Conservation (phyloP, 805 yeast genomes). For the Starmerella potacharoeniae region DNA sequence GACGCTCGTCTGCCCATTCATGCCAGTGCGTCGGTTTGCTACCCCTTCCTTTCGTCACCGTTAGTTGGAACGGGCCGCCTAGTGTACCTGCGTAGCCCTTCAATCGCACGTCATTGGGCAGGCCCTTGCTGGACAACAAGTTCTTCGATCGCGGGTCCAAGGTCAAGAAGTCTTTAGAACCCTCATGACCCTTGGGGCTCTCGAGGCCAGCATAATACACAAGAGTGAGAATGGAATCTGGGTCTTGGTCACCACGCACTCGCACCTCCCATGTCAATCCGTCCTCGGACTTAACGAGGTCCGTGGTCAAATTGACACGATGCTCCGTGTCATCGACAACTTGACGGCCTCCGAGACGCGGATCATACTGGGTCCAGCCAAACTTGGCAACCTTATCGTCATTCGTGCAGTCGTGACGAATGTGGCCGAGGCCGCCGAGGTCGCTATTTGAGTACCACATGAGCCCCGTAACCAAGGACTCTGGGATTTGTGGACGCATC, state of each 20-base stretch:
- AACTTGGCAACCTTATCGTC: slow-evolving; percentile 58
- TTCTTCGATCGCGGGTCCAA: slow-evolving; percentile 20
- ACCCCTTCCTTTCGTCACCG: slow-evolving; percentile 42
- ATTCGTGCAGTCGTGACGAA: slow-evolving; percentile 70
- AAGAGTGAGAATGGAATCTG: slow-evolving; percentile 41
- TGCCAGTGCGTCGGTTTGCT: slow-evolving; percentile 40
- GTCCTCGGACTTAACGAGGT: slow-evolving; percentile 66
- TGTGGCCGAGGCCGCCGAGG: slow-evolving; percentile 39
- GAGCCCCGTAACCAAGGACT: slow-evolving; percentile 62
- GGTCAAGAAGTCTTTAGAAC: slow-evolving; percentile 24
- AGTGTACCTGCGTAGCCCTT: slow-evolving; percentile 51
- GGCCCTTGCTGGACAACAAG: slow-evolving; percentile 16
- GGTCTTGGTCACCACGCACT: slow-evolving; percentile 50
- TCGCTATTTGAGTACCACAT: slow-evolving; percentile 75
- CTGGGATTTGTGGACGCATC: slow-evolving; percentile 68
- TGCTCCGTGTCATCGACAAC: slow-evolving; percentile 55
- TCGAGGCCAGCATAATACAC: slow-evolving; percentile 74
- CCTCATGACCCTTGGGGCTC: slow-evolving; percentile 31
- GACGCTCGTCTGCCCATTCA: slow-evolving; percentile 31
- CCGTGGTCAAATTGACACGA: slow-evolving; percentile 51
- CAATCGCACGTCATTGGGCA: slow-evolving; percentile 33
- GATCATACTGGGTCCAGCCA: slow-evolving; percentile 83
- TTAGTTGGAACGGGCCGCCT: slow-evolving; percentile 55
- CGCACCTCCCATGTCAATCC: slow-evolving; percentile 67
- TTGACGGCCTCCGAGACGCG: slow-evolving; percentile 78